phyloP scores from a whole-genome alignment of 441 rosid species.

The Gossypium davidsonii region DNA sequence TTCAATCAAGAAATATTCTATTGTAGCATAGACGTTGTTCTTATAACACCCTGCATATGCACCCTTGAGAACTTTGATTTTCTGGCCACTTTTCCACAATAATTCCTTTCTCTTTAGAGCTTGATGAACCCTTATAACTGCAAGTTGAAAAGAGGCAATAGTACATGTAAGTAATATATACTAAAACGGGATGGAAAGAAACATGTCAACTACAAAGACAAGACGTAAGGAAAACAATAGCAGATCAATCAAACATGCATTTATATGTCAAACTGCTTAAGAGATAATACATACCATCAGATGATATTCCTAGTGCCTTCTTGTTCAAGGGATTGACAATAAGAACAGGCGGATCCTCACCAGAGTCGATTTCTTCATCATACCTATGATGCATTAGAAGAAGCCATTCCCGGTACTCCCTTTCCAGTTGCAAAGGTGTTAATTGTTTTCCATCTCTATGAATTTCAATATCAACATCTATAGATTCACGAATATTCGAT shows the following conservation, averaged over 20 bases:
- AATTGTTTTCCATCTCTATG: conserved; percentile 28
- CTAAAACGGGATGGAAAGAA: background rate
- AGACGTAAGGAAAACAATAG: background rate
- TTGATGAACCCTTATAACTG: conserved; percentile 60
- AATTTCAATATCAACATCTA: conserved; percentile 39
- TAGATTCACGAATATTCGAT: conserved; percentile 6
- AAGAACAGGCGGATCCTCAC: conserved; percentile 52
- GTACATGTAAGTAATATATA: background rate
- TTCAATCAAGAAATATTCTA: conserved; percentile 50
- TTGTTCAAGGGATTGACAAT: conserved; percentile 38
- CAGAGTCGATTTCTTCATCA: conserved; percentile 48
- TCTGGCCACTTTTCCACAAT: conserved; percentile 54
- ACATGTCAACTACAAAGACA: background rate
- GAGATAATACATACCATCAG: conserved; percentile 41
- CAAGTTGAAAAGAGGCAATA: conserved; percentile 14
- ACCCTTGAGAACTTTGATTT: conserved; percentile 56
- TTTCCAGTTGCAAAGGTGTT: conserved; percentile 39
- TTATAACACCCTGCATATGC: conserved; percentile 44
- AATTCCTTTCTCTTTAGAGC: conserved; percentile 39
- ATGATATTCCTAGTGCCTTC: conserved; percentile 46
- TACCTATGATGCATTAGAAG: conserved; percentile 50
- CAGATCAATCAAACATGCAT: background rate
- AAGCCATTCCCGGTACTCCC: conserved; percentile 60
- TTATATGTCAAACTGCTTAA: conserved; percentile 9
- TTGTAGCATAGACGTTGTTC: conserved; percentile 46